Percentiles rank a stretch among this genome's conserved stretches.
Conservation (phyloP, 202 grass and related monocot species). For the Hordeum pubiflorum region DNA sequence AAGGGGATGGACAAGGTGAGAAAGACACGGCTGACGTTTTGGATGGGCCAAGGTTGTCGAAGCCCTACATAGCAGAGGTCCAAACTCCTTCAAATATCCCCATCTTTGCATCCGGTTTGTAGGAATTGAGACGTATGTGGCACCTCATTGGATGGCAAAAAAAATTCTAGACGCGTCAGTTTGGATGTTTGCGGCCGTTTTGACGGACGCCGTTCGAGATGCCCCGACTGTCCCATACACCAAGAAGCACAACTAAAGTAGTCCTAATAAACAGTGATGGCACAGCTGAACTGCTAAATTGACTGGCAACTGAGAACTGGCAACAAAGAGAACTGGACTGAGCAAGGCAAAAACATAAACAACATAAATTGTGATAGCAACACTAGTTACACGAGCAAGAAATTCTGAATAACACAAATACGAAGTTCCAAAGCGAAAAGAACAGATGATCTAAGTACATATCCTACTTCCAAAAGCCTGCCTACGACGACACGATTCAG, state of each 20-base stretch:
- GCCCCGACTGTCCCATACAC: background rate
- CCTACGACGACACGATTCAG: conserved; percentile 9
- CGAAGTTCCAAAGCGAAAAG: conserved; percentile 8
- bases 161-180: too few relatives aligned
- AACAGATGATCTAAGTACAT: conserved; percentile 33
- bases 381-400: conserved; percentile 31
- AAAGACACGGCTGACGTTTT: too few relatives aligned
- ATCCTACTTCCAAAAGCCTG: conserved; percentile 32
- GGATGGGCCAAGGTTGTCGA: too few relatives aligned
- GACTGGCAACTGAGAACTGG: background rate
- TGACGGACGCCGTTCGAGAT: too few relatives aligned
- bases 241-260: background rate
- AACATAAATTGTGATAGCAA: conserved; percentile 26
- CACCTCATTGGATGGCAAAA: too few relatives aligned
- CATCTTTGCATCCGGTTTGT: too few relatives aligned
- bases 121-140: too few relatives aligned
- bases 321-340: background rate
- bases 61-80: too few relatives aligned
- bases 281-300: background rate
- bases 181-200: too few relatives aligned
- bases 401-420: conserved; percentile 14
- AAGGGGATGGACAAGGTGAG: too few relatives aligned
- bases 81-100: too few relatives aligned
- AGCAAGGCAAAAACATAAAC: background rate
- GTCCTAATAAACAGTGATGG: background rate